phyloP scores from a whole-genome alignment of 2,329 filamentous ascomycete species.

The Tolypocladium album region DNA sequence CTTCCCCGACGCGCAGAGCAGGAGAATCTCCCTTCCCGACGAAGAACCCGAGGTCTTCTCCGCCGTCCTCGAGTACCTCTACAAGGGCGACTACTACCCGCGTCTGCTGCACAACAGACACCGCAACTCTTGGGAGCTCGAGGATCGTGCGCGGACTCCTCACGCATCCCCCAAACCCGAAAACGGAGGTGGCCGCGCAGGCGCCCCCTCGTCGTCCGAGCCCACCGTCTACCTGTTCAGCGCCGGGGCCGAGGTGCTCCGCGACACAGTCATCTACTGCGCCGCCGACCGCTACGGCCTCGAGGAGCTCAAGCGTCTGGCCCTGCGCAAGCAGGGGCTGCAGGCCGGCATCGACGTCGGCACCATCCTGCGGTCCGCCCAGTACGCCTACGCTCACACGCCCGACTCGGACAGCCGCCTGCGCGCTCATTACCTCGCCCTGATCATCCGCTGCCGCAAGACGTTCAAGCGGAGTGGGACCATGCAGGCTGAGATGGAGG shows the following conservation, averaged over 20 bases:
- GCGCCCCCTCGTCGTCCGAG: slow-evolving; percentile 16
- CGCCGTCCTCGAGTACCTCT: slow-evolving; percentile 89
- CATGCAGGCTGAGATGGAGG: slow-evolving; percentile 98
- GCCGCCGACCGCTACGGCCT: slow-evolving; percentile 83
- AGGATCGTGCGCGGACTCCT: slow-evolving; percentile 44
- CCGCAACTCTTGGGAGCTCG: slow-evolving; percentile 80
- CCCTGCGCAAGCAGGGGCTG: slow-evolving; percentile 88
- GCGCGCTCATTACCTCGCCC: slow-evolving; percentile 91
- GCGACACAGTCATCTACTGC: slow-evolving; percentile 92
- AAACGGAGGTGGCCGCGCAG: slow-evolving; percentile 32
- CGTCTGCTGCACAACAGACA: slow-evolving; percentile 80
- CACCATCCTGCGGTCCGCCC: slow-evolving; percentile 82
- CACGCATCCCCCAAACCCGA: slow-evolving; percentile 41
- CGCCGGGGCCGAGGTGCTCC: slow-evolving; percentile 66
- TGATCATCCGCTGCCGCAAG: slow-evolving; percentile 94
- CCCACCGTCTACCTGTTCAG: slow-evolving; percentile 60
- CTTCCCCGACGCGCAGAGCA: slow-evolving; percentile 65
- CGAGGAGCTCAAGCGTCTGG: slow-evolving; percentile 82
- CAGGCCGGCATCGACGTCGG: slow-evolving; percentile 86
- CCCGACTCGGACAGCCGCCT: slow-evolving; percentile 85
- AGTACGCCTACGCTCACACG: slow-evolving; percentile 93
- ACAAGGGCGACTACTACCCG: slow-evolving; percentile 94
- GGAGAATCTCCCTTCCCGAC: slow-evolving; percentile 61
- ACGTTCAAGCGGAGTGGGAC: slow-evolving; percentile 97
- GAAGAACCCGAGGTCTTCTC: slow-evolving; percentile 90